A percentile compares a stretch with the other conserved stretches of the same genome.
phyloP scores from a whole-genome alignment of 441 rosid species.

The Populus trichocarpa region DNA sequence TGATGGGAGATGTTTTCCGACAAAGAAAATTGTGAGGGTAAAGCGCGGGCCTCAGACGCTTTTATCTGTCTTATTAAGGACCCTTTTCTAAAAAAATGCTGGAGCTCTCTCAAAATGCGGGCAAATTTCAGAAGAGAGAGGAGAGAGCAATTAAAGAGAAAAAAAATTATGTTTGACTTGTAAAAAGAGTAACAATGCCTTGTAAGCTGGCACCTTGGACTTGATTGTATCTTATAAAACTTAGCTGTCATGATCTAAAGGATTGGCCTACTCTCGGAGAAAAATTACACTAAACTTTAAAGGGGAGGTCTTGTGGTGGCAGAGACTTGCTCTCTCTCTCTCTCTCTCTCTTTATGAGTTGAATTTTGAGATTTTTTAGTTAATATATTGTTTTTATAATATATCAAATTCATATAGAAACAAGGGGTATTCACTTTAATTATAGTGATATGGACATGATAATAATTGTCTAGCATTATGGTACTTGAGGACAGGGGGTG shows the following conservation, averaged over 20 bases:
- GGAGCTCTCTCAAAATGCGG: constrained; percentile 13
- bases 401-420: too few species aligned
- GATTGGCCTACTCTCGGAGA: neutral
- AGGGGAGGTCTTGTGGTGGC: neutral
- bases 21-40: neutral
- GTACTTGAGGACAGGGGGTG: too few species aligned
- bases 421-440: too few species aligned
- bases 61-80: neutral
- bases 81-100: neutral
- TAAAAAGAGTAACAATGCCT: neutral
- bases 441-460: too few species aligned
- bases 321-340: too few species aligned
- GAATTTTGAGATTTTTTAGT: too few species aligned
- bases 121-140: neutral
- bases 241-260: neutral
- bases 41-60: constrained; percentile 1
- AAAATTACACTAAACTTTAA: neutral
- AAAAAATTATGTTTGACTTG: constrained; percentile 1
- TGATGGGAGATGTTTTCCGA: neutral
- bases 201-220: neutral
- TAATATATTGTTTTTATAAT: too few species aligned
- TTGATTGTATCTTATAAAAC: neutral
- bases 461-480: too few species aligned
- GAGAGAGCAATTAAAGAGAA: neutral
- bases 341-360: too few species aligned